Base-by-base conservation (phyloP, 2,329 filamentous ascomycete genomes). In the Neofusicoccum sp. region DNA sequence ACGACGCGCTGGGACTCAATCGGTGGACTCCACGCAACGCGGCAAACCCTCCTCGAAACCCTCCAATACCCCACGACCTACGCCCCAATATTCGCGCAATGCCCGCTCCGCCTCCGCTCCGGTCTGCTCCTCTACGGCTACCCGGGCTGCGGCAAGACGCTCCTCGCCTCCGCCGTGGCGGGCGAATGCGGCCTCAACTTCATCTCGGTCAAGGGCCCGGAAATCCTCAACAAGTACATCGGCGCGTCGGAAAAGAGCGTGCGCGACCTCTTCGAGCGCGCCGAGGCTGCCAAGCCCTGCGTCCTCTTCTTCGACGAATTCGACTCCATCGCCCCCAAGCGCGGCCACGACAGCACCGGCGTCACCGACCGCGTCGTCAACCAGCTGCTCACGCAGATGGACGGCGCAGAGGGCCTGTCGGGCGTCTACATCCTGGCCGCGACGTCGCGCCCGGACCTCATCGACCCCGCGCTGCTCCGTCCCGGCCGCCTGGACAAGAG, bases 301-400 rank as follows among this genome's bases (percentile, higher is more conserved):
- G 91, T 99, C 4, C 83, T 99, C 7, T 99, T 99, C 83, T 99
- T 99, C 73, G 95, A 99, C 73, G 95, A 99, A 76, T 99, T 99
- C 73, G 95, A 99, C 79, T 93, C 91, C 43, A 98, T 99, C 67
- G 96, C 96, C 0, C 95, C 95, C 2, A 99, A 98, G 78, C 87
- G 95, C 79, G 95, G 95, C 0, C 95, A 99, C 74, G 96, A 99
- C 75, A 95, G 90, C 1, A 99, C 95, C 0, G 95, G 96, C 67
- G 96, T 99, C n/a, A 99, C 95, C 0, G 96, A 99, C 77, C 88
- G 96, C 41, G 96, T 99, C 0, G 95, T 99, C 69, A 99, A 99
- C 75, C 96, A 99, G 81, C 87, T 99, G 63, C 85, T 99, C 9
- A 99, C 96, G 0, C 94, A 98, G 76, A 99, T 99, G 95, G 95